A percentile compares a stretch with the other conserved stretches of the same genome.
These are phyloP conservation scores for Mycena rosella DNA, from an alignment of 768 basidiomycete species.

Conservation along the genomic window DNA sequence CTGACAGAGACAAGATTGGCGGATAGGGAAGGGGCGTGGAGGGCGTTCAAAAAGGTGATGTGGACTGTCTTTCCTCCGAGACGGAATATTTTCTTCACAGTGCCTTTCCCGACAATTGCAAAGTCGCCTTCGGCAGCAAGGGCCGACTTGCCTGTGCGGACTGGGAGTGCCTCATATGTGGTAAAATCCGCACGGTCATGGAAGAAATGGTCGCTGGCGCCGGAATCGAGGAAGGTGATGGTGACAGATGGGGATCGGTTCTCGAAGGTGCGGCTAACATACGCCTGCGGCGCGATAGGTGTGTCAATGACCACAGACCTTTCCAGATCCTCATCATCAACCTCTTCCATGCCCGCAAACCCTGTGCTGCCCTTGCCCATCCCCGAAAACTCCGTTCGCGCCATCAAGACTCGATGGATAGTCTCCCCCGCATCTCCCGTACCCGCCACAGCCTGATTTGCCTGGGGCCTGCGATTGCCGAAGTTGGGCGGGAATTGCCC, in stretches of 20 bases:
- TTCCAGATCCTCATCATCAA: conserved; percentile 30
- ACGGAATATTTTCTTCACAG: conserved; percentile 27
- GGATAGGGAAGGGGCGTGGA: conserved; percentile 43
- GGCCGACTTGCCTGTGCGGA: not conserved
- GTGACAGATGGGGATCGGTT: not conserved
- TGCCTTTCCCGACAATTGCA: conserved; percentile 39
- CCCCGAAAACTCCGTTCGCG: too few relatives aligned
- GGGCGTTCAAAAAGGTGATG: conserved; percentile 39
- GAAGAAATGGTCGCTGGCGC: conserved; percentile 32
- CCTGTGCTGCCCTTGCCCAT: too few relatives aligned
- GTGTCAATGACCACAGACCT: conserved; percentile 16
- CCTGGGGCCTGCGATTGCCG: too few relatives aligned
- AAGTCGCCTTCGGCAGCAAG: conserved; percentile 26
- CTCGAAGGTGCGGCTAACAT: conserved; percentile 15
- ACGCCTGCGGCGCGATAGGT: not conserved
- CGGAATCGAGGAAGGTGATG: conserved; percentile 36
- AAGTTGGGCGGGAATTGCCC: too few relatives aligned
- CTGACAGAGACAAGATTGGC: too few relatives aligned
- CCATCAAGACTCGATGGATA: not conserved
- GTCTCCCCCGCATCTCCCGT: too few relatives aligned
- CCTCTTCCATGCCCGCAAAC: too few relatives aligned
- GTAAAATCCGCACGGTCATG: too few relatives aligned
- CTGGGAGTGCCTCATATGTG: not conserved
- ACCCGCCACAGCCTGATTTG: too few relatives aligned
- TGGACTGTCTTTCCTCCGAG: conserved; percentile 12